These are phyloP conservation scores for Curvularia sp. DNA, from an alignment of 2,329 filamentous ascomycete species.

Conservation along the genomic window DNA sequence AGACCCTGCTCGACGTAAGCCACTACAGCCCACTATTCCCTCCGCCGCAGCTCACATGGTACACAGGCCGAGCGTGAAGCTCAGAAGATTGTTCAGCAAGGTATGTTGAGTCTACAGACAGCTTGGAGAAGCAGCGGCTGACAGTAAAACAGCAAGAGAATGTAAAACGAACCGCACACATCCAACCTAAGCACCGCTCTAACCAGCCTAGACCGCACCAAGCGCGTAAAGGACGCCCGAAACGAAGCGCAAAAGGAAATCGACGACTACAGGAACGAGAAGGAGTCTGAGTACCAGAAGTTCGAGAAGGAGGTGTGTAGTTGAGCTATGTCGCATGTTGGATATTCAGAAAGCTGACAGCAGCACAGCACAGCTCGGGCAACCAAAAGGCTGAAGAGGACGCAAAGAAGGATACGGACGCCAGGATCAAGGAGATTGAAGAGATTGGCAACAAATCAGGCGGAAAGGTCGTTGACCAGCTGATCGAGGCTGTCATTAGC, in stretches of 20 bases:
- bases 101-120: slow-evolving; percentile 58
- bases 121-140: slow-evolving; percentile 16
- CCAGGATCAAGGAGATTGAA: slow-evolving; percentile 82
- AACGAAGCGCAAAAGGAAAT: slow-evolving; percentile 98
- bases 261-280: slow-evolving; percentile 84
- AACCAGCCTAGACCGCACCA: slow-evolving; percentile 76
- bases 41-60: slow-evolving; percentile 47
- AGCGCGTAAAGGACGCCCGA: slow-evolving; percentile 95
- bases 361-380: slow-evolving; percentile 80
- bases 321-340: not conserved
- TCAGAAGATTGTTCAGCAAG: slow-evolving; percentile 98
- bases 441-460: slow-evolving; percentile 80
- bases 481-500: slow-evolving; percentile 84
- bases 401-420: slow-evolving; percentile 80
- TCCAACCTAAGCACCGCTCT: slow-evolving; percentile 25
- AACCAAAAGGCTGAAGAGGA: slow-evolving; percentile 77
- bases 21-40: slow-evolving; percentile 34
- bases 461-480: slow-evolving; percentile 78
- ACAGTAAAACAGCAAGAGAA: slow-evolving; percentile 72
- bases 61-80: slow-evolving; percentile 92
- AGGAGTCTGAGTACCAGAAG: slow-evolving; percentile 93
- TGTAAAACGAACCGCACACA: slow-evolving; percentile 62
- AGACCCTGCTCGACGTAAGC: slow-evolving; percentile 96
- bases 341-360: slow-evolving; percentile 25
- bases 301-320: slow-evolving; percentile 78